Percentiles rank a stretch among this genome's conserved stretches.
These are phyloP conservation scores for Aaosphaeria pasadenensis DNA, from an alignment of 2,329 filamentous ascomycete genomes.

Conservation along the genomic window DNA sequence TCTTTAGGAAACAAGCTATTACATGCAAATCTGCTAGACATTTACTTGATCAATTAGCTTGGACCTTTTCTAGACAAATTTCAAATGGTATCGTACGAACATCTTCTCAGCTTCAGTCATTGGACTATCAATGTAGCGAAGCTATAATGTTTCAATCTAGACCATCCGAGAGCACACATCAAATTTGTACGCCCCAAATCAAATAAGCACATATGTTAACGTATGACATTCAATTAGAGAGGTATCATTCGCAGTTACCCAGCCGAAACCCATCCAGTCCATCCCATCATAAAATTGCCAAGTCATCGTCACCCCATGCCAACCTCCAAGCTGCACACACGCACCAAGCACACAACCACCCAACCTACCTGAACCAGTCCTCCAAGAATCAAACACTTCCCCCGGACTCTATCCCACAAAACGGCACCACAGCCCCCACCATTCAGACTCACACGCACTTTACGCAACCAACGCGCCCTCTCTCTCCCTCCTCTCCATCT, in stretches of 20 bases:
- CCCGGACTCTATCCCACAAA: not conserved
- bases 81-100: too few species aligned
- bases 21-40: too few species aligned
- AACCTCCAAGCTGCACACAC: not conserved
- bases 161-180: too few species aligned
- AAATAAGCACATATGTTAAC: not conserved
- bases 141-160: too few species aligned
- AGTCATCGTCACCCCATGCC: not conserved
- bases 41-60: too few species aligned
- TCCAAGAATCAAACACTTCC: not conserved
- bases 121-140: too few species aligned
- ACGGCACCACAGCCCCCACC: too few species aligned
- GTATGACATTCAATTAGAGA: not conserved
- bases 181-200: too few species aligned
- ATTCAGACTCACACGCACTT: too few species aligned
- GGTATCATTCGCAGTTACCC: not conserved
- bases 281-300: not conserved
- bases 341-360: not conserved
- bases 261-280: not conserved
- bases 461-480: not conserved
- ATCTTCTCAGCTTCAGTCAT: too few species aligned
- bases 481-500: constrained; percentile 10
- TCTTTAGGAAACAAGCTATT: too few species aligned
- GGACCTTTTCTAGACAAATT: too few species aligned
- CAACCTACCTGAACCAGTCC: not conserved